Evolutionary conservation across 805 yeast species (phyloP).

Genomic region (Metschnikowia lunata): DNA sequence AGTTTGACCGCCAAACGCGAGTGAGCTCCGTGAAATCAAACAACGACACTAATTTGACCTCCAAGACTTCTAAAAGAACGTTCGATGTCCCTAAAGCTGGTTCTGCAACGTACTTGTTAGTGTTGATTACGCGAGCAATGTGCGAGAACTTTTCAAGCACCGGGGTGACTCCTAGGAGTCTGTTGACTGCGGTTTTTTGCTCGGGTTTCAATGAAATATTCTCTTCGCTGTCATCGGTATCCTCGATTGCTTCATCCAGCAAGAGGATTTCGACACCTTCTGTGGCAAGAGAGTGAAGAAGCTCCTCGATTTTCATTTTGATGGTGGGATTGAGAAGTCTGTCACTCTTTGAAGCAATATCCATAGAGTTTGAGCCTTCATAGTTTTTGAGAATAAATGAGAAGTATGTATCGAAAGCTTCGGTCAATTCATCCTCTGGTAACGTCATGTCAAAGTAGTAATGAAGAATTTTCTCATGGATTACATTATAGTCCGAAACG

Average conservation of each 20-base stretch:
- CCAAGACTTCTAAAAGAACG: conserved; percentile 16
- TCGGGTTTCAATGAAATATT: conserved; percentile 11
- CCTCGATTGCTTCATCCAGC: conserved; percentile 8
- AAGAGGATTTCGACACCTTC: conserved; percentile 9
- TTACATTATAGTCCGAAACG: conserved; percentile 24
- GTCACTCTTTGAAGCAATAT: conserved; percentile 2
- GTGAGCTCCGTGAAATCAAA: conserved; percentile 20
- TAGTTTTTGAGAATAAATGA: conserved; percentile 8
- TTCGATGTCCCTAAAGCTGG: conserved; percentile 12
- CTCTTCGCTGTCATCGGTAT: conserved; percentile 11
- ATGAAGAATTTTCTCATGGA: conserved; percentile 22
- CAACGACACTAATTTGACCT: conserved; percentile 19
- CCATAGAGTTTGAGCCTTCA: conserved; percentile 5
- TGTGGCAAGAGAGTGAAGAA: conserved; percentile 17
- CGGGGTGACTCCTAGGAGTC: conserved; percentile 13
- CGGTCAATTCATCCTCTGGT: conserved; percentile 3
- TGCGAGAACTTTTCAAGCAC: conserved; percentile 23
- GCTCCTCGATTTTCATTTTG: conserved; percentile 22
- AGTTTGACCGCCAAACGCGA: conserved; percentile 21
- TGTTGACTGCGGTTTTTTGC: conserved; percentile 17
- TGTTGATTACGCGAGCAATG: conserved; percentile 24
- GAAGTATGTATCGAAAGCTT: conserved; percentile 13
- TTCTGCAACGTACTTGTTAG: conserved; percentile 20
- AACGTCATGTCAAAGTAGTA: conserved; percentile 17
- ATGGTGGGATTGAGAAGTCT: conserved; percentile 20